Evolutionary conservation across 345 rosid species (phyloP).

Genomic region (Pistacia atlantica): DNA sequence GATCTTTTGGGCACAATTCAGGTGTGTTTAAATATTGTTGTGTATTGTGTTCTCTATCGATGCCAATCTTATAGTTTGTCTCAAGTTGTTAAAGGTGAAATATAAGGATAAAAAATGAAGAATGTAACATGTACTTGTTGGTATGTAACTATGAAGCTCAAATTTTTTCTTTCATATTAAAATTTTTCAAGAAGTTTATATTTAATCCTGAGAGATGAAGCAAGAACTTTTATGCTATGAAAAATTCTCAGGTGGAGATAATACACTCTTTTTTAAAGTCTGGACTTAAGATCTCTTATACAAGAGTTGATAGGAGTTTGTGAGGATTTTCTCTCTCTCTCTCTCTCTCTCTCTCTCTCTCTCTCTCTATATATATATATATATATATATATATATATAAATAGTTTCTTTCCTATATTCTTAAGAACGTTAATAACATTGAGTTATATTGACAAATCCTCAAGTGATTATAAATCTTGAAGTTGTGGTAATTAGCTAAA

Average conservation of each 20-base stretch:
- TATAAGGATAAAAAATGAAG: neutral
- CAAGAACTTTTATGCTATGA: neutral
- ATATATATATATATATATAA: too few species aligned
- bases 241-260: neutral
- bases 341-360: too few species aligned
- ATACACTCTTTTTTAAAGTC: too few species aligned
- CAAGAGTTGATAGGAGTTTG: too few species aligned
- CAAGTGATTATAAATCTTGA: neutral
- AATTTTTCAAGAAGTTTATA: neutral
- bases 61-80: neutral
- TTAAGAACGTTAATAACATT: neutral
- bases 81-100: slow-evolving; percentile 4
- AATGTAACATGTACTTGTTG: neutral
- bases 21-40: slow-evolving; percentile 39
- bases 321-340: too few species aligned
- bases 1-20: slow-evolving; percentile 76
- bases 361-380: too few species aligned
- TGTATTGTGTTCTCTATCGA: neutral
- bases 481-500: neutral
- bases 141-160: slow-evolving; percentile 1
- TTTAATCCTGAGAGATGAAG: neutral
- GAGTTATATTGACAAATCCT: neutral
- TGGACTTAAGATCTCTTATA: too few species aligned
- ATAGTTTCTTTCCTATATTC: too few species aligned
- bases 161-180: slow-evolving; percentile 7